Evolutionary conservation across 495 filamentous ascomycete species (phyloP), one percentile per base, ranked within the genome.

Genomic region (Platismatia glauca): DNA sequence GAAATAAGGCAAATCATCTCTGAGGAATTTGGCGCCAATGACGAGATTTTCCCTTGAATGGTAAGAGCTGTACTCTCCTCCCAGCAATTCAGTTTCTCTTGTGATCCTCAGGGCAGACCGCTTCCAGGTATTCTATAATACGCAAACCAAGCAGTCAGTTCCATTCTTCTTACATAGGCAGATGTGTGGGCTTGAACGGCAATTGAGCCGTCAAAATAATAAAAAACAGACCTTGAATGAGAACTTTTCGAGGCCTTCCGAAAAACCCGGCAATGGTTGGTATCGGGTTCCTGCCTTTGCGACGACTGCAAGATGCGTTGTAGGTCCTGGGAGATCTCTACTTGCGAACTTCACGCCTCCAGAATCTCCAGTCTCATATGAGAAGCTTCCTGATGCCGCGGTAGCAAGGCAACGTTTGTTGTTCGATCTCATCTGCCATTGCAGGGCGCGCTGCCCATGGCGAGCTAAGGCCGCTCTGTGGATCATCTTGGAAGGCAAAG

Each of bases 1-100:
- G 77, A 96, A 99, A 84, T 97, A 99, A 66, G 94, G 92, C 64
- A 99, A 85, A 68, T 99, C 91, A 71, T 92, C 86, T 72, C 91
- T 83, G 61, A 99, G 83, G 82, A 97, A 97, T 75, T 90, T 96
- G 72, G 94, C 88, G 74, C 89, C 84, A 69, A 97, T 77, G 67
- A 97, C 84, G 63, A 99, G 76, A 68, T 92, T 92, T 78, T 99
- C 94, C 70, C 91, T 86, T 67, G 92, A 89, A 78, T 96, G 89
- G 76, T 88, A 87, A 58, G 94, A 79, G 68, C 77, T 80, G 75
- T 96, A 83, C 80, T 90, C 84, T 68, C 89, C 89, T 67, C 94
- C 94, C 66, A 97, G 82, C 67, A 99, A 86, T 78, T 99, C 94
- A 67, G 87, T 80, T 81, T 99, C 94, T 79, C 94, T 87, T 73